Base-by-base conservation (phyloP, 345 rosid genomes). In the Mercurialis annua region DNA sequence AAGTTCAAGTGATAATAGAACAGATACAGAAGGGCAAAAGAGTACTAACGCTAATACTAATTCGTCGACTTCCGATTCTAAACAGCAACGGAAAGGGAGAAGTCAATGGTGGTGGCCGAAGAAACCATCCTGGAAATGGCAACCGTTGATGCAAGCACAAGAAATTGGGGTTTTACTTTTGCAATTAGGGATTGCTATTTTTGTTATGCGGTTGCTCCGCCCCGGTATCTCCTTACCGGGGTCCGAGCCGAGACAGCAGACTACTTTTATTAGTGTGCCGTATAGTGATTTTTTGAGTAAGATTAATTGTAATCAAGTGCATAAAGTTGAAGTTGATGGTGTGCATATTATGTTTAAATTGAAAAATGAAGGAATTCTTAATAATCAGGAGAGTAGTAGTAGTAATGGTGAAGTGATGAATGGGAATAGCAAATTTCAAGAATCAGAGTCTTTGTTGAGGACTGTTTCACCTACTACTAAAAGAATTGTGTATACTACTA, bases 261-360 rank as follows among this genome's bases (percentile, higher is more conserved):
- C 92, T 7, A 81, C 81, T 18, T 79, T 84, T 27, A 62, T 88
- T 29, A 82, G 84, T 44, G 97, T 94, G 1, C 98, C 99, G 8
- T 94, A 91, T 67, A 91, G 97, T 58, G 97, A 88, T 2, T 94
- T 94, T 55, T 79, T 94, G 71, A 82, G 86, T 69, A 92, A 83
- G 75, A 87, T 91, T 54, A 87, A 61, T 26, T 62, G 67, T 53
- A 82, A 91, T 65, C 85, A 81, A 72, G 96, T 94, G 79, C 83
- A 82, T 73, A 91, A 91, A 67, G 99, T 88, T 59, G 98, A 89
- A 73, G 92, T 91, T 0, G 95, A 91, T 77, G 98, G 97, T 0
- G 92, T 89, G 42, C 90, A 85, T 57, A 71, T 92, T 70, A 84
- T 83, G 88, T 94, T 91, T 64, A 94, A 94, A 77, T 62, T 94